Evolutionary conservation across 768 basidiomycete species (phyloP).

Genomic region (Holtermanniella nyarrowii): DNA sequence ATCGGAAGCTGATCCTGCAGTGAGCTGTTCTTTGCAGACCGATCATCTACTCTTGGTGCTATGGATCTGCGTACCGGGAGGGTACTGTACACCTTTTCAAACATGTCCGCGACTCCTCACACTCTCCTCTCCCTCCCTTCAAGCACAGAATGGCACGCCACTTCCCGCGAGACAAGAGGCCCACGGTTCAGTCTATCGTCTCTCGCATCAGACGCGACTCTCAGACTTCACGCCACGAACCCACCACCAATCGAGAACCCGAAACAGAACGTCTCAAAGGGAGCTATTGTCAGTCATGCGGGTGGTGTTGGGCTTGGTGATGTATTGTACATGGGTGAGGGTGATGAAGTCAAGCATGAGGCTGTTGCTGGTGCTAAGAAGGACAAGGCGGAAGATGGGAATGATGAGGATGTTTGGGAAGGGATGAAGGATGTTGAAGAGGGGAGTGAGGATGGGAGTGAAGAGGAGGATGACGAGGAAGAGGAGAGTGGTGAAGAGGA

Average conservation of each 20-base stretch:
- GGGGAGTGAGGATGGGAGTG: not conserved
- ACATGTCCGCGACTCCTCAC: constrained; percentile 24
- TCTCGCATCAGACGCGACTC: not conserved
- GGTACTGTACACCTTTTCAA: constrained; percentile 29
- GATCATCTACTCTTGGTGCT: constrained; percentile 23
- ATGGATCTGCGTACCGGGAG: constrained; percentile 35
- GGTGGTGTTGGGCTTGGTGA: not conserved
- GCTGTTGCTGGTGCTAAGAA: not conserved
- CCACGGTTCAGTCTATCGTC: not conserved
- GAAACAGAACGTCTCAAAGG: not conserved
- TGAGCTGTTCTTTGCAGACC: constrained; percentile 39
- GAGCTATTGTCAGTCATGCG: not conserved
- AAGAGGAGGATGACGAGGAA: not conserved
- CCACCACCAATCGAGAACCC: not conserved
- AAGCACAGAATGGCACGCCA: not conserved
- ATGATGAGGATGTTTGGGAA: constrained; percentile 10
- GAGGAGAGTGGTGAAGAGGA: too few relatives aligned
- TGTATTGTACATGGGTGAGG: not conserved
- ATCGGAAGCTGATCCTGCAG: constrained; percentile 6
- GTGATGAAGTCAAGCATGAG: not conserved
- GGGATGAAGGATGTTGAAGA: not conserved
- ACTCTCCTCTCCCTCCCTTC: constrained; percentile 25
- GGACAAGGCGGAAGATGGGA: constrained; percentile 17
- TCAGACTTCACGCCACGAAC: not conserved
- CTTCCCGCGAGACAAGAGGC: too few relatives aligned